Conservation (phyloP, 257 asterid genomes). For the Solanum lignicaule region DNA sequence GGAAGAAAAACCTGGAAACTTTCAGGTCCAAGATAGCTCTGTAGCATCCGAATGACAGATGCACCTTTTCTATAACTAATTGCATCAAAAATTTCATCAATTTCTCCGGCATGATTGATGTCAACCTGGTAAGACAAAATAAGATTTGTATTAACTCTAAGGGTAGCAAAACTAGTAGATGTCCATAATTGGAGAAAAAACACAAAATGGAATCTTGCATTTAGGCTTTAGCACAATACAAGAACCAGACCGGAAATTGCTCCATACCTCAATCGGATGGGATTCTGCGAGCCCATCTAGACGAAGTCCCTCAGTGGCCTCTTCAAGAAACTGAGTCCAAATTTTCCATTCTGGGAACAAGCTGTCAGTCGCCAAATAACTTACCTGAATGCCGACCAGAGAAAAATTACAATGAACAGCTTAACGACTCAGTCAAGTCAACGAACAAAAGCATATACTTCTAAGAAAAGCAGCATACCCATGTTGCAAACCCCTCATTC, state of each 20-base stretch:
- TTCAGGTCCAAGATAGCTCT: conserved; percentile 88
- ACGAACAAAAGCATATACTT: conserved; percentile 4
- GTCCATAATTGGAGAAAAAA: background rate
- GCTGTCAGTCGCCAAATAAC: conserved; percentile 80
- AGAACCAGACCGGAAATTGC: background rate
- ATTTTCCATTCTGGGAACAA: conserved; percentile 92
- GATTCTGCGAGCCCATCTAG: conserved; percentile 92
- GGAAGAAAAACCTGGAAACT: conserved; percentile 62
- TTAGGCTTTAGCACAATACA: background rate
- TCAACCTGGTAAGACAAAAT: conserved; percentile 56
- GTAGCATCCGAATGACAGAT: conserved; percentile 88
- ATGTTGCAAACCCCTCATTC: conserved; percentile 95
- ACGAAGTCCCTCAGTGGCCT: conserved; percentile 70
- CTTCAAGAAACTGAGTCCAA: conserved; percentile 92
- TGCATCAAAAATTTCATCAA: conserved; percentile 94
- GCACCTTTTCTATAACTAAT: conserved; percentile 96
- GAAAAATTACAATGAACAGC: background rate
- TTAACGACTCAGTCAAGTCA: background rate
- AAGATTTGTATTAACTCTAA: background rate
- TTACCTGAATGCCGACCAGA: conserved; percentile 47
- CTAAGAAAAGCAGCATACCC: conserved; percentile 40
- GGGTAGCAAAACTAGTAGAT: background rate
- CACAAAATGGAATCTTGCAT: background rate
- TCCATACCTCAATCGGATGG: conserved; percentile 79
- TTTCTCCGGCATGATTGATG: conserved; percentile 75